These are phyloP conservation scores for Cytospora piceicola DNA, from an alignment of 2,329 filamentous ascomycete genomes.

Conservation along the genomic window DNA sequence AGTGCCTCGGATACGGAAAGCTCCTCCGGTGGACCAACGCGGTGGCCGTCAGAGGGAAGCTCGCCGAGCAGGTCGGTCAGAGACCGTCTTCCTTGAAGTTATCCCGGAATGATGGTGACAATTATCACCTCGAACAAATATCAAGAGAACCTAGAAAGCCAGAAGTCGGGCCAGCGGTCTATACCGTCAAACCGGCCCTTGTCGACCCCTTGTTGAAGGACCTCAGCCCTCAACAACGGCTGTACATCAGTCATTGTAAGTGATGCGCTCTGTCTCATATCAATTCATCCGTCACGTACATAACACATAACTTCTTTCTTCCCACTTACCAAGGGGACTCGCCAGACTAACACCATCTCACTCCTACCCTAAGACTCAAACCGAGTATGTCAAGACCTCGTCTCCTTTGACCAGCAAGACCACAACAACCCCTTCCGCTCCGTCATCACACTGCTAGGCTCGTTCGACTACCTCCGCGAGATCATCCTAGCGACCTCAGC, in stretches of 20 bases:
- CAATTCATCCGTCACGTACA: background rate
- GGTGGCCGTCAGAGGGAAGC: constrained; percentile 54
- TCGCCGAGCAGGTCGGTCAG: constrained; percentile 35
- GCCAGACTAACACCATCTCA: background rate
- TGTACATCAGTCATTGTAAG: constrained; percentile 57
- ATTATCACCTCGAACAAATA: background rate
- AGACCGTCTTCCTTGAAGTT: background rate
- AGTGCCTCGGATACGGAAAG: constrained; percentile 66
- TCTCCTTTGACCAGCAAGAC: constrained; percentile 49
- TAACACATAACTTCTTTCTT: background rate
- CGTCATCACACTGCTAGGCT: constrained; percentile 47
- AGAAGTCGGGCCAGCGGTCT: background rate
- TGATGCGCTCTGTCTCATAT: constrained; percentile 22
- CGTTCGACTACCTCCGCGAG: constrained; percentile 49
- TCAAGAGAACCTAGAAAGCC: background rate
- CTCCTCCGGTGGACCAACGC: constrained; percentile 63
- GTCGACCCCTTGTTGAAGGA: constrained; percentile 61
- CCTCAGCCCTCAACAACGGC: constrained; percentile 49
- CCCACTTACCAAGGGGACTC: too few species aligned
- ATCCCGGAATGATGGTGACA: background rate
- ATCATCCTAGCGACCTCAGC: constrained; percentile 54
- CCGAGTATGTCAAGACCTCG: constrained; percentile 58
- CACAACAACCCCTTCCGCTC: constrained; percentile 50
- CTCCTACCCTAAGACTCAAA: constrained; percentile 45
- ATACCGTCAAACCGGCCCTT: background rate